These are phyloP conservation scores for Diatrype stigma DNA, from an alignment of 2,329 filamentous ascomycete species.

Conservation along the genomic window DNA sequence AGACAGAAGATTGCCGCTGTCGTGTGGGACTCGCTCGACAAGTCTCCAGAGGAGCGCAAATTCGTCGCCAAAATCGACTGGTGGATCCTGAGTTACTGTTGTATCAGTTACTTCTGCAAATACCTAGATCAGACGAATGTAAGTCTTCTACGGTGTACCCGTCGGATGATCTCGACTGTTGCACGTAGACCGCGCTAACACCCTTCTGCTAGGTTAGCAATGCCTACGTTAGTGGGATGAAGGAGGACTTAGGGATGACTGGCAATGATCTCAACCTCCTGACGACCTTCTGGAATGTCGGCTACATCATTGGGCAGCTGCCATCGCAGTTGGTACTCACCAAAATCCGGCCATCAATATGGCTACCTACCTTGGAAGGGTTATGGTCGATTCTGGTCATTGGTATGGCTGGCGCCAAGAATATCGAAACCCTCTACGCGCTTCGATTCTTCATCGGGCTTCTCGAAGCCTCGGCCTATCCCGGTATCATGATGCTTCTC, in stretches of 20 bases:
- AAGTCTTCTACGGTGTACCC: no score
- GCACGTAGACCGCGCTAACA: background rate
- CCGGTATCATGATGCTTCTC: constrained; percentile 39
- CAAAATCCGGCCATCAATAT: constrained; percentile 38
- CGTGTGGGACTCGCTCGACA: constrained; percentile 31
- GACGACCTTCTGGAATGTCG: constrained; percentile 44
- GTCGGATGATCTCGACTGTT: background rate
- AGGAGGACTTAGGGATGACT: constrained; percentile 40
- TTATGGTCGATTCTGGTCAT: constrained; percentile 33
- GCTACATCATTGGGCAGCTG: constrained; percentile 36
- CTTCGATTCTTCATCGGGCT: constrained; percentile 41
- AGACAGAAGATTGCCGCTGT: constrained; percentile 5
- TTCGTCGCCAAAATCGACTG: constrained; percentile 31
- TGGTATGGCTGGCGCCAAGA: constrained; percentile 26
- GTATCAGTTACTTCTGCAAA: constrained; percentile 35
- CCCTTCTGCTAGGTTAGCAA: constrained; percentile 32
- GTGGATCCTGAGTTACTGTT: constrained; percentile 33
- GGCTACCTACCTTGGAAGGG: constrained; percentile 38
- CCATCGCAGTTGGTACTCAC: constrained; percentile 33
- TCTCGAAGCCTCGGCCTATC: constrained; percentile 36
- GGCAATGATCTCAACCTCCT: constrained; percentile 41
- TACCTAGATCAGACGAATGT: constrained; percentile 31
- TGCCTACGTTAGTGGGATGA: constrained; percentile 45
- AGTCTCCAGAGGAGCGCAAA: constrained; percentile 27
- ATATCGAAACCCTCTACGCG: constrained; percentile 33